Percentiles rank a stretch among this genome's conserved stretches.
These are phyloP conservation scores for Yueomyces sinensis DNA, from an alignment of 805 yeast genomes.

Conservation along the genomic window DNA sequence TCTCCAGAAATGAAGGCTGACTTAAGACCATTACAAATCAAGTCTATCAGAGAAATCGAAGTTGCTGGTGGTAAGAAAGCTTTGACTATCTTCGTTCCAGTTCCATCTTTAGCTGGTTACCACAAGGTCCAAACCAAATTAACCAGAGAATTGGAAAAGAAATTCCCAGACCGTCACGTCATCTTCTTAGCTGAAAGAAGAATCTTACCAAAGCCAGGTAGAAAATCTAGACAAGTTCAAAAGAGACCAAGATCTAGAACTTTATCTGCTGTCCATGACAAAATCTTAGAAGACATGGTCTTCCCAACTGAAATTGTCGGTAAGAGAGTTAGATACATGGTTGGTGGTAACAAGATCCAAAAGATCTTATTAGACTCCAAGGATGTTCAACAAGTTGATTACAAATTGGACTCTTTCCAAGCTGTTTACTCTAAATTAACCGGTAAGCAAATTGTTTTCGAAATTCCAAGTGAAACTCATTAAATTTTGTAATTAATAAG, in stretches of 20 bases:
- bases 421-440: conserved; percentile 96
- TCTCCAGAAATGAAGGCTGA: conserved; percentile 96
- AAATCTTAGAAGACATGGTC: conserved; percentile 95
- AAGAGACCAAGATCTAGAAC: conserved; percentile 99
- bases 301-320: conserved; percentile 99
- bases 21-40: conserved; percentile 96
- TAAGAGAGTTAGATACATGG: conserved; percentile 98
- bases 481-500: conserved; percentile 10
- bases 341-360: conserved; percentile 97
- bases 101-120: conserved; percentile 82
- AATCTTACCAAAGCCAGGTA: conserved; percentile 97
- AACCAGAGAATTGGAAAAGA: conserved; percentile 99
- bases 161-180: conserved; percentile 99
- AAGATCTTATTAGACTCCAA: conserved; percentile 96
- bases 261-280: conserved; percentile 96
- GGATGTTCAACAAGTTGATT: conserved; percentile 92
- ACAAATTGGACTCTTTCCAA: conserved; percentile 99
- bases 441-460: conserved; percentile 98
- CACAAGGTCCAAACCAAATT: conserved; percentile 95
- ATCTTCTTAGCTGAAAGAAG: conserved; percentile 99
- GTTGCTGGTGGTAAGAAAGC: conserved; percentile 98
- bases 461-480: conserved; percentile 51
- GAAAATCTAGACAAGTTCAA: conserved; percentile 86
- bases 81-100: conserved; percentile 95
- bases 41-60: conserved; percentile 94